A percentile compares a stretch with the other conserved stretches of the same genome.
phyloP scores from a whole-genome alignment of 2,329 filamentous ascomycete genomes.

The Arthrobotrys megalospora region DNA sequence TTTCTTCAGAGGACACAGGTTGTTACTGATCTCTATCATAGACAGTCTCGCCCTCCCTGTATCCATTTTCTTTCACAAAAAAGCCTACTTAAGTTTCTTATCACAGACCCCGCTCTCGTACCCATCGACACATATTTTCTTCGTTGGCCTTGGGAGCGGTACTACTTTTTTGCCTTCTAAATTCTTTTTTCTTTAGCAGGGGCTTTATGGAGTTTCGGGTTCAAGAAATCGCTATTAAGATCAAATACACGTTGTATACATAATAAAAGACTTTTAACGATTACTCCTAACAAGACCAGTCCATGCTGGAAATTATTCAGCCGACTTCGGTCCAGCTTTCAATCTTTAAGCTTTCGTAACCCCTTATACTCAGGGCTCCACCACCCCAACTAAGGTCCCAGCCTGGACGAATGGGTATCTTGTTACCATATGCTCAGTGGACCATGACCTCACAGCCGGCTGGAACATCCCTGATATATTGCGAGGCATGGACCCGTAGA shows the following conservation, averaged over 20 bases:
- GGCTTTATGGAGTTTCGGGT: constrained; percentile 14
- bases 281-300: background rate
- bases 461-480: too few relatives aligned
- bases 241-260: background rate
- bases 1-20: constrained; percentile 2
- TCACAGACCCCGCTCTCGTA: background rate
- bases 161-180: background rate
- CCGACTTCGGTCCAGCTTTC: background rate
- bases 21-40: constrained; percentile 5
- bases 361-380: background rate
- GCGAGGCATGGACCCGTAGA: background rate
- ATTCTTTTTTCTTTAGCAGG: background rate
- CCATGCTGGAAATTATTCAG: background rate
- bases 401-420: background rate
- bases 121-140: background rate
- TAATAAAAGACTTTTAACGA: background rate
- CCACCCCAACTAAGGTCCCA: background rate
- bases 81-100: background rate
- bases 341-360: background rate
- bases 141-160: background rate
- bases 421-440: too few relatives aligned
- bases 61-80: background rate
- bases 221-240: background rate
- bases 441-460: too few relatives aligned
- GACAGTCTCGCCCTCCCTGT: constrained; percentile 13